Percentiles rank a stretch among this genome's conserved stretches.
Conservation (phyloP, 1,284 basidiomycete genomes). For the Sanghuangporus sanghuang region DNA sequence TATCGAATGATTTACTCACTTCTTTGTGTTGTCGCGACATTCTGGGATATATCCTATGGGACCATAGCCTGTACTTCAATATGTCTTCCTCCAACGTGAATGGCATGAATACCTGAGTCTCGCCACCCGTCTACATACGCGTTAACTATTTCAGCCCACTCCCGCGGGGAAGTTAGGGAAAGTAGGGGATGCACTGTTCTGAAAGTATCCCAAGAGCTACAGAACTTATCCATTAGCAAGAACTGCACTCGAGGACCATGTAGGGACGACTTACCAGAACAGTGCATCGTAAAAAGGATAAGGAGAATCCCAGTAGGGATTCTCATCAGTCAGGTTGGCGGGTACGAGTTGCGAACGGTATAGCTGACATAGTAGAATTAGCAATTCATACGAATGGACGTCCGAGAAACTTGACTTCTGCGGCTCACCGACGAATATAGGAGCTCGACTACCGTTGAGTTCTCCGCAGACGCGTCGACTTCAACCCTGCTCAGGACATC, state of each 20-base stretch:
- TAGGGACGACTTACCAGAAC: constrained; percentile 50
- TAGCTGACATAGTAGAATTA: constrained; percentile 28
- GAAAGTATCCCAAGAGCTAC: constrained; percentile 21
- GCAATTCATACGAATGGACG: neutral
- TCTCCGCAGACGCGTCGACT: constrained; percentile 33
- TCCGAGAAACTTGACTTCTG: neutral
- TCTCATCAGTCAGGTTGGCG: constrained; percentile 46
- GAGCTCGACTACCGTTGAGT: constrained; percentile 38
- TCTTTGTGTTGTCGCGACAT: constrained; percentile 43
- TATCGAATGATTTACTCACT: constrained; percentile 27
- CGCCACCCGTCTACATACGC: constrained; percentile 48
- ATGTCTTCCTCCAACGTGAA: neutral
- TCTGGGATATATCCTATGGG: constrained; percentile 40
- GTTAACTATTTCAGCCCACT: constrained; percentile 42
- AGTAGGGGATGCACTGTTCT: constrained; percentile 64
- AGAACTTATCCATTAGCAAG: neutral
- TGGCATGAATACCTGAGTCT: constrained; percentile 32
- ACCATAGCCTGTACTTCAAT: neutral
- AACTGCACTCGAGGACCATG: constrained; percentile 30
- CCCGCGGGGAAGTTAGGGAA: constrained; percentile 41
- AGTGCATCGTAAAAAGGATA: constrained; percentile 65
- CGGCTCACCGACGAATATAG: constrained; percentile 40
- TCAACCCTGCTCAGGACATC: constrained; percentile 35
- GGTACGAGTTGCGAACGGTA: constrained; percentile 47
- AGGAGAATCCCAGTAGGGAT: constrained; percentile 47